Evolutionary conservation across 2,329 filamentous ascomycete species (phyloP), one percentile per base, ranked within the genome.

Genomic region (Ascochyta lentis): DNA sequence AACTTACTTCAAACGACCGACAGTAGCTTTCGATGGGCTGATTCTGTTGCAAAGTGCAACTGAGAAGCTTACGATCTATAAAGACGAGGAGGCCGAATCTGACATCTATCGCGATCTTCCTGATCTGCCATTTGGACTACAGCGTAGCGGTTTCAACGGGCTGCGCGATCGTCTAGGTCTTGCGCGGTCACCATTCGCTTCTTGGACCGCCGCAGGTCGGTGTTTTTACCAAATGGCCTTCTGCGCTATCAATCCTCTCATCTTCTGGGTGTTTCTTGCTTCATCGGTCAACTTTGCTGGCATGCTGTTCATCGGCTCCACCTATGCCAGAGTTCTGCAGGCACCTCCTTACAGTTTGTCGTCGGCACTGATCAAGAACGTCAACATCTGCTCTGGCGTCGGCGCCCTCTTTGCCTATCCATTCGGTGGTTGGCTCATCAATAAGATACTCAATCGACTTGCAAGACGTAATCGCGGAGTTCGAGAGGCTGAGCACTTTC

Each of bases 1-100:
- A 42, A 78, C 75, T 1, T 78, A 75, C 58, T 79, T 78, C 64
- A 68, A 76, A 46, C 71, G 77, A 1, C 77, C 77, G 0, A 72
- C 72, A 0, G 69, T 79, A 8, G 76, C 77, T 6, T 78, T 77
- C 37, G 71, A 79, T 54, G 77, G 77, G 2, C 73, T 74, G 22
- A 75, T 78, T 4, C 52, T 79, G 3, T 47, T 76, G 1, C 77
- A 79, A 54, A 71, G 65, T 13, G 71, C 70, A 3, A 73, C 73
- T 0, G 77, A 78, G 56, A 78, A 74, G 50, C 64, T 78, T 12
- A 71, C 66, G 6, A 68, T 78, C 24, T 78, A 76, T 60, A 51
- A 51, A 4, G 70, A 76, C 23, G 67, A 65, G 56, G 69, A 72
- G 2, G 54, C 60, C 2, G 63, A 70, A 10, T 68, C 68, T 0